Percentiles rank a stretch among this genome's conserved stretches.
phyloP scores from a whole-genome alignment of 1,139 yeast genomes.

The Geotrichum cucujoidarum region DNA sequence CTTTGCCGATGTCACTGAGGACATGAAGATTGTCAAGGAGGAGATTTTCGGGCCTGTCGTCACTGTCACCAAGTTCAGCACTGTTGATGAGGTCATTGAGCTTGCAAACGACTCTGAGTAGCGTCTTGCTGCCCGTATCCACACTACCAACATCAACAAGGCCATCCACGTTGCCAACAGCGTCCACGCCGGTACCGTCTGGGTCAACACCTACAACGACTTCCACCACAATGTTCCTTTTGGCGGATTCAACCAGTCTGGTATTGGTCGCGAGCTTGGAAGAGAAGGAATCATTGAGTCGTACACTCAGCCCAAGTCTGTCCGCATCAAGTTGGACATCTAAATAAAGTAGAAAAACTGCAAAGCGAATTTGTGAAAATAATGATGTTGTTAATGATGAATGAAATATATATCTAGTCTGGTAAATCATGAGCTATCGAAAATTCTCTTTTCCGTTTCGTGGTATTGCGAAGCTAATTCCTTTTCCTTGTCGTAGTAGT shows the following conservation, averaged over 20 bases:
- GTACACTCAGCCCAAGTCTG: conserved; percentile 74
- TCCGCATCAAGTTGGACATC: conserved; percentile 32
- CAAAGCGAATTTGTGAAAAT: background rate
- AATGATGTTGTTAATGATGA: background rate
- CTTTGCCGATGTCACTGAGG: conserved; percentile 62
- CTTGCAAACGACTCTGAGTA: conserved; percentile 70
- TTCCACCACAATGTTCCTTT: conserved; percentile 67
- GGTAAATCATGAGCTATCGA: background rate
- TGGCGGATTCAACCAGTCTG: conserved; percentile 80
- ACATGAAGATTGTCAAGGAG: conserved; percentile 67
- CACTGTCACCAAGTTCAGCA: conserved; percentile 64
- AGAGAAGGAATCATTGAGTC: conserved; percentile 63
- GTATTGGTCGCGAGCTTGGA: conserved; percentile 88
- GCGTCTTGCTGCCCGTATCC: conserved; percentile 84
- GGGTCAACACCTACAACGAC: conserved; percentile 76
- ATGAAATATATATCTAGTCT: background rate
- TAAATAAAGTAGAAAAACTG: background rate
- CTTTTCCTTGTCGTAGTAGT: conserved; percentile 24
- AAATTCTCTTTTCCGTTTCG: background rate
- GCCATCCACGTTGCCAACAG: conserved; percentile 61
- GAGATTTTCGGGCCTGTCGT: conserved; percentile 89
- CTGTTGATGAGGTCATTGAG: conserved; percentile 63
- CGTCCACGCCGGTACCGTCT: conserved; percentile 73
- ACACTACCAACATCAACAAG: conserved; percentile 57
- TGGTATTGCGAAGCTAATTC: conserved; percentile 1